Evolutionary conservation across 164 flowering plant genomes (phyloP).

Genomic region (Macadamia tetraphylla): DNA sequence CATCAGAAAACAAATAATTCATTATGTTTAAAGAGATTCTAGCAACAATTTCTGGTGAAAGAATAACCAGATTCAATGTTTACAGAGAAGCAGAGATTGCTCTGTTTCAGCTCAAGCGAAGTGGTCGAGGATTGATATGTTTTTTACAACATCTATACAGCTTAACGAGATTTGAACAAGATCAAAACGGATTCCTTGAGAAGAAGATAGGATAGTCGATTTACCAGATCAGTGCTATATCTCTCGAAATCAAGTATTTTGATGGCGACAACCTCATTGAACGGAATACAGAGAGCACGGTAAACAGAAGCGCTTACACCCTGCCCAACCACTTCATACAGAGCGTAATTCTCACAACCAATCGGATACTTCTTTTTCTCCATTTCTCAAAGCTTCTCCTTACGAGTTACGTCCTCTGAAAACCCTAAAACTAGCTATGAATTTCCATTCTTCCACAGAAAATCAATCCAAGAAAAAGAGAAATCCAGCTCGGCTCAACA

Average conservation of each 20-base stretch:
- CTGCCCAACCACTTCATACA: constrained; percentile 77
- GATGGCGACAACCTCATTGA: constrained; percentile 73
- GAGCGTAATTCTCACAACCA: constrained; percentile 48
- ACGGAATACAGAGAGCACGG: constrained; percentile 64
- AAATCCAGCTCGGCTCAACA: background rate
- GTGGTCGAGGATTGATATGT: too few species aligned
- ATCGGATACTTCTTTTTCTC: constrained; percentile 88
- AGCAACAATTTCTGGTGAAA: background rate
- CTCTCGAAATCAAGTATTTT: constrained; percentile 91
- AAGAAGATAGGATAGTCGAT: background rate
- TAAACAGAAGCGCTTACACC: constrained; percentile 78
- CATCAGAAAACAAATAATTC: background rate
- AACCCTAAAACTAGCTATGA: background rate
- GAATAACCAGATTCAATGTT: background rate
- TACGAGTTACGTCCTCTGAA: background rate
- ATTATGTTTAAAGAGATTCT: background rate
- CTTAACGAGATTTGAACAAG: background rate
- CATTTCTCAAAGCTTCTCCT: constrained; percentile 6
- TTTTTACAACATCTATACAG: background rate
- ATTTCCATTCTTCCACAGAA: background rate
- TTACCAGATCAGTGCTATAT: constrained; percentile 65
- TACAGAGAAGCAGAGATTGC: background rate
- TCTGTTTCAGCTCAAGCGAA: too few species aligned
- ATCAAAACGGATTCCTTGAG: background rate
- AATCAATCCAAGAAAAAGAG: background rate